These are phyloP conservation scores for Neopestalotiopsis clavispora DNA, from an alignment of 2,329 filamentous ascomycete genomes.

Conservation along the genomic window DNA sequence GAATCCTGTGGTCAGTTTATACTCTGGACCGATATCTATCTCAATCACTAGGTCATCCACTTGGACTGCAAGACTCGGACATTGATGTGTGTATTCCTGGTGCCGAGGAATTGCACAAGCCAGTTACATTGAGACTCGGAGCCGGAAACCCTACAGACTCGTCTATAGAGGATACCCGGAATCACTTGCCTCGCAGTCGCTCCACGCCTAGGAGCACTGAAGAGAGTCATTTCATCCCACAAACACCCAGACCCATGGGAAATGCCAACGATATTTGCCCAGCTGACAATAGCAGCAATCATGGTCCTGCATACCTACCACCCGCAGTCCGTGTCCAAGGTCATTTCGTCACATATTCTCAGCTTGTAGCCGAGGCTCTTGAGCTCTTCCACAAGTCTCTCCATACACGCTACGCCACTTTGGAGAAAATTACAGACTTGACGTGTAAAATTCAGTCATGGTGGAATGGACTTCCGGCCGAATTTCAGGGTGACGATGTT, in stretches of 20 bases:
- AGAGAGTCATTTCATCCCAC: background rate
- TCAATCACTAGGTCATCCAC: slow-evolving; percentile 41
- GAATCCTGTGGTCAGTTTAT: slow-evolving; percentile 46
- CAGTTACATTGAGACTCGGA: slow-evolving; percentile 15
- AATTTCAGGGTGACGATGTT: slow-evolving; percentile 15
- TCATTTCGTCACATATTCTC: slow-evolving; percentile 16
- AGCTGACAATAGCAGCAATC: background rate
- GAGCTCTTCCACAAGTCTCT: slow-evolving; percentile 21
- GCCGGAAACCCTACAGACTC: background rate
- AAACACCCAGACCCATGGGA: background rate
- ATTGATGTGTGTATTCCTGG: slow-evolving; percentile 35
- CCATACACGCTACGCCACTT: slow-evolving; percentile 16
- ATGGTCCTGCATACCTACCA: background rate
- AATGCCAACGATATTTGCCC: background rate
- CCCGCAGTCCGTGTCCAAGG: slow-evolving; percentile 10
- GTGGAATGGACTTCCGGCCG: slow-evolving; percentile 21
- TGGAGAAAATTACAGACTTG: slow-evolving; percentile 18
- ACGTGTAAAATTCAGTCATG: slow-evolving; percentile 18
- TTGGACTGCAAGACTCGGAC: slow-evolving; percentile 36
- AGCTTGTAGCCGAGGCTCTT: slow-evolving; percentile 17
- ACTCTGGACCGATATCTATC: slow-evolving; percentile 42
- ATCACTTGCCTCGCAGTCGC: slow-evolving; percentile 14
- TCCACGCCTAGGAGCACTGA: background rate
- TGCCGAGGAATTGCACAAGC: slow-evolving; percentile 30
- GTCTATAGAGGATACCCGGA: slow-evolving; percentile 11